These are phyloP conservation scores for Diacronema lutheri DNA, from an alignment of 78 protist species.

Conservation along the genomic window DNA sequence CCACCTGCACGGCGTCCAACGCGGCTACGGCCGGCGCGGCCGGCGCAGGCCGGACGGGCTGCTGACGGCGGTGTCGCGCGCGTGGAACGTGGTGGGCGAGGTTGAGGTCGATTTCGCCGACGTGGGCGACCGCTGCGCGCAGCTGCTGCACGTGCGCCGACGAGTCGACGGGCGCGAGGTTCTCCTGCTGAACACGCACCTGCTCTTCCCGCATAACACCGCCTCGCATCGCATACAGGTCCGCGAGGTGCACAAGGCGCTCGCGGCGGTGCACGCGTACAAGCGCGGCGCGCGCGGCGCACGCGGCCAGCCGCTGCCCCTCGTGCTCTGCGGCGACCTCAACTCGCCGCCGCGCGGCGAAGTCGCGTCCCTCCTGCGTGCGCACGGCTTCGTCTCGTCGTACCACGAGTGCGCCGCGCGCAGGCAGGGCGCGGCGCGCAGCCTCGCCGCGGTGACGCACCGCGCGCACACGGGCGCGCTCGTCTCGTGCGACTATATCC, in stretches of 20 bases:
- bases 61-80: no score
- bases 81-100: not conserved
- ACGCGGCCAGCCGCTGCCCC: not conserved
- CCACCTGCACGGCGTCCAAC: no score
- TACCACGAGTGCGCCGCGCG: no score
- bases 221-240: not conserved
- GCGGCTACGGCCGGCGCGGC: no score
- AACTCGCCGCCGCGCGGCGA: not conserved
- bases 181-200: not conserved
- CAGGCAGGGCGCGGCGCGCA: no score
- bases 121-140: not conserved
- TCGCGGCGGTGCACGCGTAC: not conserved
- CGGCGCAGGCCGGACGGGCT: no score
- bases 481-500: no score
- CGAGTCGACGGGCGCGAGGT: not conserved
- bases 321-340: conserved; percentile 2
- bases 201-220: not conserved
- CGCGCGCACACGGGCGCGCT: no score
- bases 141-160: not conserved
- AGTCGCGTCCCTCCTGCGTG: no score
- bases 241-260: not conserved
- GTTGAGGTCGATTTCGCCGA: not conserved
- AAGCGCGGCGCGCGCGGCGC: not conserved
- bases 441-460: no score
- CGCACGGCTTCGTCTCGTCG: no score